These are phyloP conservation scores for Tylopilus felleus DNA, from an alignment of 768 basidiomycete genomes.

Conservation along the genomic window DNA sequence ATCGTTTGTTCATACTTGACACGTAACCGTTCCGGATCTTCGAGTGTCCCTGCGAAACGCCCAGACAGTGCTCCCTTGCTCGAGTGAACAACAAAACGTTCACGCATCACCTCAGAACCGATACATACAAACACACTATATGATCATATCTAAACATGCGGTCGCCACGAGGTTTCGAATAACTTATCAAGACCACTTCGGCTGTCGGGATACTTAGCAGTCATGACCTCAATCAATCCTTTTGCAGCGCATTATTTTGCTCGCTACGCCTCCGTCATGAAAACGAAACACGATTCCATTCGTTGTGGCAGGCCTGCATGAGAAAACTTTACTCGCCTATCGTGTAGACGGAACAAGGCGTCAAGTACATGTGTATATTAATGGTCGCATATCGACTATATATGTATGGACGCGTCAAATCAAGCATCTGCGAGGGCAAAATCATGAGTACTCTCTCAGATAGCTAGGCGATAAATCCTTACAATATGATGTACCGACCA, in stretches of 20 bases:
- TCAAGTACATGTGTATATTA: conserved; percentile 2
- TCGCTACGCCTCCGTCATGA: neutral
- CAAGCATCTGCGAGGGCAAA: conserved; percentile 24
- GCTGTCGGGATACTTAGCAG: neutral
- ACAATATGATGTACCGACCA: conserved; percentile 90
- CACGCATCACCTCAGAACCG: conserved; percentile 2
- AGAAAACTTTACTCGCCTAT: neutral
- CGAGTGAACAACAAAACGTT: neutral
- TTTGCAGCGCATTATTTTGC: conserved; percentile 7
- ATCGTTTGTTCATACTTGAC: neutral
- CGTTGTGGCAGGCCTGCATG: neutral
- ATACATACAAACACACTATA: conserved; percentile 10
- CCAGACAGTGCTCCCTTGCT: conserved; percentile 5
- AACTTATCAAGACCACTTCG: neutral
- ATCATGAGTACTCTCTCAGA: conserved; percentile 12
- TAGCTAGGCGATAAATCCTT: conserved; percentile 30
- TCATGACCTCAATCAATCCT: conserved; percentile 14
- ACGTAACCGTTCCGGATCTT: neutral
- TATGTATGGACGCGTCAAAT: conserved; percentile 4
- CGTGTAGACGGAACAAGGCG: neutral
- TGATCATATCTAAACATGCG: conserved; percentile 22
- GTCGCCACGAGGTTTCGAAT: conserved; percentile 22
- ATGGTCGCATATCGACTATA: neutral
- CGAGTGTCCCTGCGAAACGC: neutral
- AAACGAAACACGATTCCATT: neutral